These are phyloP conservation scores for Emergomyces pasteurianus DNA, from an alignment of 2,329 filamentous ascomycete genomes.

Conservation along the genomic window DNA sequence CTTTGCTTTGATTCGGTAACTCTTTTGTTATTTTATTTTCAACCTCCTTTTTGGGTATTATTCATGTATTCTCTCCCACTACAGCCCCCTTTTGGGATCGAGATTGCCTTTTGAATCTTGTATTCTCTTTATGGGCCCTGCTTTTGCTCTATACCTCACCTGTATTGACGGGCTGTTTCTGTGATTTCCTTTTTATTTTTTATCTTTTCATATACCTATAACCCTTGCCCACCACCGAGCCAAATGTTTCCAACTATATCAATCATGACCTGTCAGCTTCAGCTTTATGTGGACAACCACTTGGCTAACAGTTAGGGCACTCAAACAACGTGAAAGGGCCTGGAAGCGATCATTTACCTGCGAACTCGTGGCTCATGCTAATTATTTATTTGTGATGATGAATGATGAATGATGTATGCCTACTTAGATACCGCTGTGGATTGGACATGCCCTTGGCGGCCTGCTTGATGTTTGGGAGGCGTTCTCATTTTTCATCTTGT, in stretches of 20 bases:
- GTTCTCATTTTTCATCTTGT: neutral
- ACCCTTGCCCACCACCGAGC: neutral
- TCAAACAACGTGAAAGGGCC: neutral
- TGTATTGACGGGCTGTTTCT: neutral
- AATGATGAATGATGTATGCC: neutral
- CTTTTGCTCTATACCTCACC: neutral
- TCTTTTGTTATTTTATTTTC: neutral
- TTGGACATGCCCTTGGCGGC: neutral
- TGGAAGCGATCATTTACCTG: neutral
- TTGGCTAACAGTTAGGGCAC: neutral
- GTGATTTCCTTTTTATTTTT: neutral
- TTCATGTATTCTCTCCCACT: neutral
- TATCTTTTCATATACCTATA: neutral
- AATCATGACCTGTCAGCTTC: neutral
- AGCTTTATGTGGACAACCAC: no score
- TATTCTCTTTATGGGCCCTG: neutral
- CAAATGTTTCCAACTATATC: neutral
- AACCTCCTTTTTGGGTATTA: neutral
- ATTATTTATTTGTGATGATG: neutral
- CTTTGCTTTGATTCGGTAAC: neutral
- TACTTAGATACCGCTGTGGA: neutral
- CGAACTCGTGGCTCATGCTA: neutral
- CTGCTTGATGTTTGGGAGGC: neutral
- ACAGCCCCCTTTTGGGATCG: neutral
- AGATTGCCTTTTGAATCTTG: slow-evolving; percentile 1